Conservation (phyloP, 108 stramenopile genomes). For the Aurantiochytrium sp. region DNA sequence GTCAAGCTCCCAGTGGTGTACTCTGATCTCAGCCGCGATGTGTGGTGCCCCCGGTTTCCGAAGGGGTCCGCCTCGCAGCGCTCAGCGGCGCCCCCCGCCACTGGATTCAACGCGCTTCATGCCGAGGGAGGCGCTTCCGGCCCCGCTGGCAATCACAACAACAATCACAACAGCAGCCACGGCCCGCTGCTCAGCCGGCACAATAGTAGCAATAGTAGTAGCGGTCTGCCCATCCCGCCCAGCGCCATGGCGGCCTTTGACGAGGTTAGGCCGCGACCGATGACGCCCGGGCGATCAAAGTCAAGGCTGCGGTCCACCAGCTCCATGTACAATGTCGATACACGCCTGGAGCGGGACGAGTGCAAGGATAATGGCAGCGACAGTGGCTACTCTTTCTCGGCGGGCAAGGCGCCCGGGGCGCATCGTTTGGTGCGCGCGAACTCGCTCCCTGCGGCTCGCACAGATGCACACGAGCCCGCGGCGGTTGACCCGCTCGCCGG, state of each 20-base stretch:
- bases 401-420: neutral
- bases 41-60: constrained; percentile 9
- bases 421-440: neutral
- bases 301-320: neutral
- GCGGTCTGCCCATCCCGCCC: no score
- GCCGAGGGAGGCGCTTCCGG: no score
- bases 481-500: neutral
- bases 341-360: neutral
- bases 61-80: neutral
- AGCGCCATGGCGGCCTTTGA: no score
- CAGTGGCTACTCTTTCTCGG: neutral
- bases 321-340: neutral
- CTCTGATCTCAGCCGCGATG: neutral
- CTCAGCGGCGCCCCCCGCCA: neutral
- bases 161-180: no score
- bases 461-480: neutral
- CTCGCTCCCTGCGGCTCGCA: neutral
- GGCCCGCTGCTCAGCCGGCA: no score
- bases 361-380: neutral
- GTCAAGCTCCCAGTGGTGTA: constrained; percentile 23
- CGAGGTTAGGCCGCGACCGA: no score
- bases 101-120: no score
- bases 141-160: no score
- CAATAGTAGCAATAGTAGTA: no score
- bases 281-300: neutral